A percentile compares a stretch with the other conserved stretches of the same genome.
These are phyloP conservation scores for Durusdinium trenchii DNA, from an alignment of 73 alveolate genomes.

Conservation along the genomic window DNA sequence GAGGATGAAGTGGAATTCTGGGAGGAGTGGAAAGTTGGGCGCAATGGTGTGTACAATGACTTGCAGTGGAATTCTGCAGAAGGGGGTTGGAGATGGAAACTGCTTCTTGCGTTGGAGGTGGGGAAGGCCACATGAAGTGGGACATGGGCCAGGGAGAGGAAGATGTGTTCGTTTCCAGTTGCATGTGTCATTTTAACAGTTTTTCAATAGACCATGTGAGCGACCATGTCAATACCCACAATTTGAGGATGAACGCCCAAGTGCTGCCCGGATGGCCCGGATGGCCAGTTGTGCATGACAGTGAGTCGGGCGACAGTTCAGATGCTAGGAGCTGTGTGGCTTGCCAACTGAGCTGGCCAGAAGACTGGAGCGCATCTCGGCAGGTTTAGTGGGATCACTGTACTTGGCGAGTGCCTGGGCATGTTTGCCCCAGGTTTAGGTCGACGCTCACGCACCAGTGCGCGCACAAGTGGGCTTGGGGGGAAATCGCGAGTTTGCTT, in stretches of 20 bases:
- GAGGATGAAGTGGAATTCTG: not conserved
- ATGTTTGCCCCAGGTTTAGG: not conserved
- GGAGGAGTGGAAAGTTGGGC: no score
- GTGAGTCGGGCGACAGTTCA: no score
- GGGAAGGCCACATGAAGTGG: not conserved
- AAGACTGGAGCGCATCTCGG: slow-evolving; percentile 22
- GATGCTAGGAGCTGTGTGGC: slow-evolving; percentile 33
- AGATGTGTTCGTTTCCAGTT: not conserved
- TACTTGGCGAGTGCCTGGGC: not conserved
- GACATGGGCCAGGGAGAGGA: not conserved
- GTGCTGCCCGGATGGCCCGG: no score
- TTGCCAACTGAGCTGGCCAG: slow-evolving; percentile 1
- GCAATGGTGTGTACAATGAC: no score
- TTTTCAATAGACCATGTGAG: not conserved
- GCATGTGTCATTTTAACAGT: not conserved
- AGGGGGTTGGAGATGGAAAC: not conserved
- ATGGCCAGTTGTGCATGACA: no score
- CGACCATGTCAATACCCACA: no score
- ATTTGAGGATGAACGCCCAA: no score
- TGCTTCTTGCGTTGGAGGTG: not conserved
- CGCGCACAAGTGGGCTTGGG: not conserved
- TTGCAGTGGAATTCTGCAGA: not conserved
- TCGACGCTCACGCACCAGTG: not conserved
- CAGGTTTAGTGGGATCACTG: no score
- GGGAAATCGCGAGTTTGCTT: no score